Conservation (phyloP, 164 flowering plant genomes). For the Aristolochia fimbriata region DNA sequence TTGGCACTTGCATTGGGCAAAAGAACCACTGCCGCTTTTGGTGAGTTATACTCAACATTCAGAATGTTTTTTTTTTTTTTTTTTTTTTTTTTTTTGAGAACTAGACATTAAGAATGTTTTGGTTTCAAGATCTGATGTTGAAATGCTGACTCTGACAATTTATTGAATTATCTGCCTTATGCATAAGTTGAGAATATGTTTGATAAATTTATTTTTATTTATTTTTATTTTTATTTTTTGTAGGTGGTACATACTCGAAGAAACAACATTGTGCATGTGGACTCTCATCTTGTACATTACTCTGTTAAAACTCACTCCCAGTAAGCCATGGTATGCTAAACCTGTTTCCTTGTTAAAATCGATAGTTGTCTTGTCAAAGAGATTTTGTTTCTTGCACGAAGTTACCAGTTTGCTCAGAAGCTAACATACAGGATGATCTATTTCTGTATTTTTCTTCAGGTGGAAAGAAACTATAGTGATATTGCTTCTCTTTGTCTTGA, state of each 20-base stretch:
- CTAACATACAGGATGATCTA: background rate
- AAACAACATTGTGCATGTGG: conserved; percentile 81
- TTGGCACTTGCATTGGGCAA: conserved; percentile 95
- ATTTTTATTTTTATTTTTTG: too few relatives aligned
- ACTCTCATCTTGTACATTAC: conserved; percentile 66
- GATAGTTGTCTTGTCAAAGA: too few relatives aligned
- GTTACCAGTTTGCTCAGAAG: too few relatives aligned
- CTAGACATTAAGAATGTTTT: background rate
- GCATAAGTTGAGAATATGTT: background rate
- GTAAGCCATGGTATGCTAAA: conserved; percentile 50
- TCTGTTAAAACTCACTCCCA: conserved; percentile 44
- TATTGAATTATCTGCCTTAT: background rate
- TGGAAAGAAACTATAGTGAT: conserved; percentile 70
- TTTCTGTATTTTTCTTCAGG: conserved; percentile 33
- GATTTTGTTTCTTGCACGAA: too few relatives aligned
- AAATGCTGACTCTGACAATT: background rate
- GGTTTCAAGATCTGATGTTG: background rate
- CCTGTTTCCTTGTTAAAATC: background rate
- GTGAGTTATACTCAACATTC: conserved; percentile 33
- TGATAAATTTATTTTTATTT: too few relatives aligned
- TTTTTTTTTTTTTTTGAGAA: too few relatives aligned
- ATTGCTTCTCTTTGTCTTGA: conserved; percentile 44
- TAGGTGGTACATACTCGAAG: conserved; percentile 94
- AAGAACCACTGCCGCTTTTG: conserved; percentile 92
- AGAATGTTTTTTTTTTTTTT: too few relatives aligned